phyloP scores from a whole-genome alignment of 108 stramenopile species.

The Aureococcus anophagefferens region DNA sequence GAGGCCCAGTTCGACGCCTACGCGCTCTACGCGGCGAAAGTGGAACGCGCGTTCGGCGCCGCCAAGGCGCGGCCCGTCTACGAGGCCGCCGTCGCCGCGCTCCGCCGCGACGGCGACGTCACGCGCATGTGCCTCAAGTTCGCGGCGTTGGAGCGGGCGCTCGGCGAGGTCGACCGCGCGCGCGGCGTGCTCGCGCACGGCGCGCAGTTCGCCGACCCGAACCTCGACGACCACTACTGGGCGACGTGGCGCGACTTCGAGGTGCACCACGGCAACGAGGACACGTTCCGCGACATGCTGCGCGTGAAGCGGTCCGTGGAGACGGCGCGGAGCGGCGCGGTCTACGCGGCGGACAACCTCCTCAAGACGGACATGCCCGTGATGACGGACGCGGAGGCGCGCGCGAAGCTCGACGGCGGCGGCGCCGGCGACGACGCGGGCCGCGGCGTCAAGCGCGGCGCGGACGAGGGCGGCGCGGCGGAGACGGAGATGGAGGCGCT shows the following conservation, averaged over 20 bases:
- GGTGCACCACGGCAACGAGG: slow-evolving; percentile 88
- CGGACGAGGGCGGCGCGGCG: slow-evolving; percentile 37
- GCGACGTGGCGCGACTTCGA: slow-evolving; percentile 94
- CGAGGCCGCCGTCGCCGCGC: slow-evolving; percentile 75
- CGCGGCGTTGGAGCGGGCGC: slow-evolving; percentile 76
- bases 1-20: slow-evolving; percentile 73
- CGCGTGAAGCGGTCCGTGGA: slow-evolving; percentile 82
- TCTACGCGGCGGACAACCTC: slow-evolving; percentile 81
- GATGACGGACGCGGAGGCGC: slow-evolving; percentile 68
- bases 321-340: slow-evolving; percentile 77
- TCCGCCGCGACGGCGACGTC: slow-evolving; percentile 58
- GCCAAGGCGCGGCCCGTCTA: slow-evolving; percentile 79
- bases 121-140: slow-evolving; percentile 79
- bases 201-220: slow-evolving; percentile 88
- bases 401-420: slow-evolving; percentile 67
- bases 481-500: slow-evolving; percentile 65
- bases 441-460: not conserved
- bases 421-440: slow-evolving; percentile 29
- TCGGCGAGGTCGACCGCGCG: slow-evolving; percentile 91
- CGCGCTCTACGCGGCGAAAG: slow-evolving; percentile 76
- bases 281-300: slow-evolving; percentile 94
- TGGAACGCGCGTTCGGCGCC: slow-evolving; percentile 71
- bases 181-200: slow-evolving; percentile 76
- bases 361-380: slow-evolving; percentile 37
- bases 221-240: slow-evolving; percentile 78